Evolutionary conservation across 2,329 filamentous ascomycete species (phyloP).

Genomic region (Calonectria montana): DNA sequence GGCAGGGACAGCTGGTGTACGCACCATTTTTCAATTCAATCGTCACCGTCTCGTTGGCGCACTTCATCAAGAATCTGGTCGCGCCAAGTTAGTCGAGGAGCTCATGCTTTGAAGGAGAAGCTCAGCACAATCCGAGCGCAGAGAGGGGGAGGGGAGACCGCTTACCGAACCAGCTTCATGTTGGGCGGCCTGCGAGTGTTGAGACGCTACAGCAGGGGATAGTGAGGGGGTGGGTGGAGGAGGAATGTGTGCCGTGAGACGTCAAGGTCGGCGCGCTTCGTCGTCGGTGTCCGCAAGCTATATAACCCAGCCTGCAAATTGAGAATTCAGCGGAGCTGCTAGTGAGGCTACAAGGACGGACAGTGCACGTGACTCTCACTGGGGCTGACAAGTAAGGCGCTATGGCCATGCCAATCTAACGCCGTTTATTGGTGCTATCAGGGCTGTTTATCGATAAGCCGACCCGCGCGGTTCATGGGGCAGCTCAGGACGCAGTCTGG

Average conservation of each 20-base stretch:
- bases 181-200: constrained; percentile 54
- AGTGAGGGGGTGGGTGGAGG: constrained; percentile 10
- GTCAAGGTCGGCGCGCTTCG: constrained; percentile 32
- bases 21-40: constrained; percentile 98
- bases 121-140: constrained; percentile 36
- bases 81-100: constrained; percentile 40
- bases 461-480: constrained; percentile 26
- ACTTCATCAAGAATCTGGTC: constrained; percentile 97
- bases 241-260: constrained; percentile 19
- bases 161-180: constrained; percentile 98
- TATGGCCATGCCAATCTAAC: neutral
- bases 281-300: constrained; percentile 41
- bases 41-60: constrained; percentile 97
- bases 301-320: constrained; percentile 38
- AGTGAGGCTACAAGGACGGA: neutral
- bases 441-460: constrained; percentile 35
- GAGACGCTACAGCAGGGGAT: constrained; percentile 14
- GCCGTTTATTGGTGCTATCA: constrained; percentile 25
- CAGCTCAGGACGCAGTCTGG: constrained; percentile 20
- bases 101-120: constrained; percentile 32
- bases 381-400: neutral
- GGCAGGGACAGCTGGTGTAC: constrained; percentile 35
- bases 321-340: constrained; percentile 44
- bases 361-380: constrained; percentile 35
- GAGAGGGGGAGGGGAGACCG: neutral